phyloP scores from a whole-genome alignment of 352 stramenopile species.

The Pythium myriotylum region DNA sequence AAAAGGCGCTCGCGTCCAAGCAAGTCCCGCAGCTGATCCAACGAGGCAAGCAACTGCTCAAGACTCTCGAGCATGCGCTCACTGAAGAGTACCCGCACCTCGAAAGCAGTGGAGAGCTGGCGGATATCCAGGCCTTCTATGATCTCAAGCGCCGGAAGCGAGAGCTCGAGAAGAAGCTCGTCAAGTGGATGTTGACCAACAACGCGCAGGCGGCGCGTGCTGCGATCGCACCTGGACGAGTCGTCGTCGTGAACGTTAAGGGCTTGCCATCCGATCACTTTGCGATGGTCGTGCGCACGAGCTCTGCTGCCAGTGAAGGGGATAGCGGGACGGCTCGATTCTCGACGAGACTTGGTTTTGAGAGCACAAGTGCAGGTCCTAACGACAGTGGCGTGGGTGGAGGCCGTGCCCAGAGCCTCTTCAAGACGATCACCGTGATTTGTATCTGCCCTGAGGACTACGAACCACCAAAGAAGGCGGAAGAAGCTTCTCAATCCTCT shows the following conservation, averaged over 20 bases:
- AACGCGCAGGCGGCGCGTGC: slow-evolving; percentile 60
- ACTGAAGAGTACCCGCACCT: slow-evolving; percentile 68
- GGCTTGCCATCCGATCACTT: slow-evolving; percentile 60
- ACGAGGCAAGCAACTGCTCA: slow-evolving; percentile 54
- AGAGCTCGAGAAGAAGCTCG: slow-evolving; percentile 71
- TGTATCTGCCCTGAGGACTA: slow-evolving; percentile 73
- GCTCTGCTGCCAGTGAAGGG: slow-evolving; percentile 22
- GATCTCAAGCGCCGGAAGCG: slow-evolving; percentile 73
- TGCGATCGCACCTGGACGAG: slow-evolving; percentile 61
- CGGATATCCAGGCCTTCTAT: slow-evolving; percentile 64
- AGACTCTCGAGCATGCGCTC: slow-evolving; percentile 51
- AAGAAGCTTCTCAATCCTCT: not conserved
- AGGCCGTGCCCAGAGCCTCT: slow-evolving; percentile 42
- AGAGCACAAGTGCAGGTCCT: slow-evolving; percentile 14
- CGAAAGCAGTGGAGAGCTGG: slow-evolving; percentile 57
- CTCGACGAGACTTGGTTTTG: slow-evolving; percentile 51
- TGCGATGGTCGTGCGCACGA: slow-evolving; percentile 67
- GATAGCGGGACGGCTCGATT: slow-evolving; percentile 23
- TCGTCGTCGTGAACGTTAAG: slow-evolving; percentile 70
- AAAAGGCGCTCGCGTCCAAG: slow-evolving; percentile 82
- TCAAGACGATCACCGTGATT: slow-evolving; percentile 76
- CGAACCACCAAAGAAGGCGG: slow-evolving; percentile 41
- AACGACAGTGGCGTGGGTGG: not conserved
- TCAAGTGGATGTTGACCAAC: slow-evolving; percentile 72
- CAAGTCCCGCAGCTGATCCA: slow-evolving; percentile 79